These are phyloP conservation scores for Ophiostoma pallidulum DNA, from an alignment of 2,329 filamentous ascomycete genomes.

Conservation along the genomic window DNA sequence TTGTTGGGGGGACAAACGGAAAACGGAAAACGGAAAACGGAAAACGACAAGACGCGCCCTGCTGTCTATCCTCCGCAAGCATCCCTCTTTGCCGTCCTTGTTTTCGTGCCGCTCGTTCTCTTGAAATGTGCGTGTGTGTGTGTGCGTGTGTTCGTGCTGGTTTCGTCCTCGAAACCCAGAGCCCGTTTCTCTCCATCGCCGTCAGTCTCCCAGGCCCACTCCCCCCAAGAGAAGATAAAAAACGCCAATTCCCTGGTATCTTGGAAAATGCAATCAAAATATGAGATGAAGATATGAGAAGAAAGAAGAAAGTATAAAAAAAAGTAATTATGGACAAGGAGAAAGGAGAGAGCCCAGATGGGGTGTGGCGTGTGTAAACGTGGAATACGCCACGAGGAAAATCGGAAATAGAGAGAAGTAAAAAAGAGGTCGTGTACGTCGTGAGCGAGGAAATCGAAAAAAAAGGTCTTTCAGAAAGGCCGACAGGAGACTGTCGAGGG, in stretches of 20 bases:
- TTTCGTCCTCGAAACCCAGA: too few species aligned
- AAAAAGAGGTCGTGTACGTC: conserved; percentile 25
- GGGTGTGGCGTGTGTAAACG: conserved; percentile 9
- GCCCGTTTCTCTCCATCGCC: not conserved
- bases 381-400: too few species aligned
- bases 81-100: too few species aligned
- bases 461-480: not conserved
- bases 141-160: not conserved
- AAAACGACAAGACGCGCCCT: too few species aligned
- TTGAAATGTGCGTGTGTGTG: too few species aligned
- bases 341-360: conserved; percentile 12
- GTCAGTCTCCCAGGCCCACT: not conserved
- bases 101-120: too few species aligned
- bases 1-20: too few species aligned
- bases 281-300: conserved; percentile 17
- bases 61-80: too few species aligned
- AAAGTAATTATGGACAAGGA: conserved; percentile 17
- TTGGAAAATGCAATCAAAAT: conserved; percentile 30
- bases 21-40: too few species aligned
- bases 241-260: conserved; percentile 38
- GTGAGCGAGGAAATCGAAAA: conserved; percentile 21
- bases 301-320: too few species aligned
- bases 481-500: conserved; percentile 5
- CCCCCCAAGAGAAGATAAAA: too few species aligned
- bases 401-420: conserved; percentile 11